Percentiles rank a stretch among this genome's conserved stretches.
Evolutionary conservation across 441 rosid genomes (phyloP).

Genomic region (Rhodomyrtus psidioides): DNA sequence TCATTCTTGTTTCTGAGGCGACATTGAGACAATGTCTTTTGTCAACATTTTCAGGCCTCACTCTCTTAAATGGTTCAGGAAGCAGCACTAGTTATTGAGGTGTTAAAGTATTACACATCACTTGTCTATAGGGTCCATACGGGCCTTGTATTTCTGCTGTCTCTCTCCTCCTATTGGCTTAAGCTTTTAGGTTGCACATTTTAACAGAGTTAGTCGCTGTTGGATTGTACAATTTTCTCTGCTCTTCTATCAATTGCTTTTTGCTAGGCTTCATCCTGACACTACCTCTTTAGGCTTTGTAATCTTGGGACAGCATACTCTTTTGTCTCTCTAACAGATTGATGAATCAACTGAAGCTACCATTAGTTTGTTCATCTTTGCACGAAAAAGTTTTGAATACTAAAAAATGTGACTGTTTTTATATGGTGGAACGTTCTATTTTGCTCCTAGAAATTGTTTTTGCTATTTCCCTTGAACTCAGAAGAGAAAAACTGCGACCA

Average conservation of each 20-base stretch:
- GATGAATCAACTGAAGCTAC: neutral
- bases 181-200: neutral
- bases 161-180: neutral
- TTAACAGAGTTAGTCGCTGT: neutral
- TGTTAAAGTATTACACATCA: neutral
- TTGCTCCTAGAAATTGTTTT: neutral
- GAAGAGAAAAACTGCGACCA: neutral
- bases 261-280: neutral
- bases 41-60: neutral
- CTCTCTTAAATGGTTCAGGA: neutral
- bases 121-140: neutral
- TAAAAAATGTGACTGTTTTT: neutral
- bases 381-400: neutral
- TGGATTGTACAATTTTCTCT: neutral
- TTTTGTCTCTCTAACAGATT: neutral
- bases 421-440: neutral
- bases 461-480: neutral
- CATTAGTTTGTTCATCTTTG: neutral
- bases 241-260: neutral
- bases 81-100: neutral
- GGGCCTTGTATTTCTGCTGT: neutral
- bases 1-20: neutral
- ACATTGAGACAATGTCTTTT: neutral
- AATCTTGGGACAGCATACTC: neutral
- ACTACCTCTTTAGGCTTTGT: neutral